Evolutionary conservation across 1,284 basidiomycete species (phyloP).

Genomic region (Cystobasidium pallidum): DNA sequence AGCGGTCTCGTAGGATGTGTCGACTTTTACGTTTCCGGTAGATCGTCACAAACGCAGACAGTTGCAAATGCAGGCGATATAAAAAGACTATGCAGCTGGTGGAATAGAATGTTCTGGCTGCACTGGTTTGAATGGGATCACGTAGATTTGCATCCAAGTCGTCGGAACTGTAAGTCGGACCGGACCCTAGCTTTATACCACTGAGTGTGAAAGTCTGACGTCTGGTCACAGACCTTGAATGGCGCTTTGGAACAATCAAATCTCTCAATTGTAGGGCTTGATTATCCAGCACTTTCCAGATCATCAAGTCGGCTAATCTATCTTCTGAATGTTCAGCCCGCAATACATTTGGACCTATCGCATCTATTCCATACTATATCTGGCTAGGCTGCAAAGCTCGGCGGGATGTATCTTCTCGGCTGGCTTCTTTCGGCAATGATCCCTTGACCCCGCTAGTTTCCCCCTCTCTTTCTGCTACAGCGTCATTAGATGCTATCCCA

Average conservation of each 20-base stretch:
- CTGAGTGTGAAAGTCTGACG: slow-evolving; percentile 53
- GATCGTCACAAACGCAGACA: slow-evolving; percentile 65
- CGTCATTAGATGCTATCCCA: slow-evolving; percentile 50
- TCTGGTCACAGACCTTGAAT: slow-evolving; percentile 76
- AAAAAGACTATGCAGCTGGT: slow-evolving; percentile 71
- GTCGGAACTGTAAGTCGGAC: slow-evolving; percentile 51
- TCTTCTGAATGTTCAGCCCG: slow-evolving; percentile 7
- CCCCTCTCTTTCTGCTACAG: slow-evolving; percentile 53
- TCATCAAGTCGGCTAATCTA: too few species aligned
- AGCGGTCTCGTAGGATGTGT: slow-evolving; percentile 71
- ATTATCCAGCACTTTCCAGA: background rate
- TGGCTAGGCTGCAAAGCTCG: slow-evolving; percentile 74
- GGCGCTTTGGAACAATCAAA: slow-evolving; percentile 72
- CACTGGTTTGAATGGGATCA: slow-evolving; percentile 79
- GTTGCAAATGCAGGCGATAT: slow-evolving; percentile 64
- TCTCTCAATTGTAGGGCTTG: slow-evolving; percentile 39
- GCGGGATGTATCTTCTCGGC: slow-evolving; percentile 66
- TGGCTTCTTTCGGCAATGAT: slow-evolving; percentile 72
- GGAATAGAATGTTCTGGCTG: slow-evolving; percentile 79
- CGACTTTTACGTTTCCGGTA: slow-evolving; percentile 78
- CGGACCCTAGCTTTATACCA: background rate
- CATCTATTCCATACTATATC: slow-evolving; percentile 69
- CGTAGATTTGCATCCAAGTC: slow-evolving; percentile 69
- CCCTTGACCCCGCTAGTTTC: slow-evolving; percentile 59
- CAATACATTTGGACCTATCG: slow-evolving; percentile 35